Percentiles rank a stretch among this genome's conserved stretches.
Conservation (phyloP, 352 stramenopile genomes). For the Globisporangium alternatum region DNA sequence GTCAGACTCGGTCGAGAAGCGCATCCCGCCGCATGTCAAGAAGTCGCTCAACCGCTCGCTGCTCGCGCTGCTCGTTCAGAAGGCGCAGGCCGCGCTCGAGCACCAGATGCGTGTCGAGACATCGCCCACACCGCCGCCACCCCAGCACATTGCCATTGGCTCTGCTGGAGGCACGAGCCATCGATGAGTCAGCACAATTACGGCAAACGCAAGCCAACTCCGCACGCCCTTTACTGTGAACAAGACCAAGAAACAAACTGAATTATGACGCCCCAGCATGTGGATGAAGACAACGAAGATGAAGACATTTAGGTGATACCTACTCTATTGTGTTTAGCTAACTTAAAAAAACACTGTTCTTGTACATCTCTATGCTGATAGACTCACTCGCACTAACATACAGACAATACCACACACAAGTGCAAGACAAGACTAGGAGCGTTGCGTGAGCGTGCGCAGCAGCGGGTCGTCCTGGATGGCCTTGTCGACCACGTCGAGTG, state of each 20-base stretch:
- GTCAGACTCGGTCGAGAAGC: conserved; percentile 66
- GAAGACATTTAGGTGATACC: no score
- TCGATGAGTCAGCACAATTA: background rate
- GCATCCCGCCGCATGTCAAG: conserved; percentile 50
- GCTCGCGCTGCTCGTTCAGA: conserved; percentile 72
- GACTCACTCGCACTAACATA: background rate
- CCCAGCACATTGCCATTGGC: background rate
- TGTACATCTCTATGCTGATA: background rate
- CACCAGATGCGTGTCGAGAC: conserved; percentile 71
- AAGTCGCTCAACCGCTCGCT: conserved; percentile 68
- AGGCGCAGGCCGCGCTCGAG: conserved; percentile 67
- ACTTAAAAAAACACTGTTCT: no score
- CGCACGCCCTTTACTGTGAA: background rate
- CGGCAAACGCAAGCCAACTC: no score
- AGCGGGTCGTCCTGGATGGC: conserved; percentile 48
- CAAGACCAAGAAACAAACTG: background rate
- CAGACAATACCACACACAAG: background rate
- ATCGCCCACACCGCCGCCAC: conserved; percentile 10
- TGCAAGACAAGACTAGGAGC: background rate
- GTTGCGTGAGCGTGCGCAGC: conserved; percentile 29
- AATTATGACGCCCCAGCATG: no score
- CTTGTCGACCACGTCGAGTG: conserved; percentile 35
- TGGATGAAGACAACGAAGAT: no score
- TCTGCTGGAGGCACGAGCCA: background rate
- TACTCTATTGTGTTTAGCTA: no score